Percentiles rank a stretch among this genome's conserved stretches.
Conservation (phyloP, 768 basidiomycete species). For the Suillus spraguei region DNA sequence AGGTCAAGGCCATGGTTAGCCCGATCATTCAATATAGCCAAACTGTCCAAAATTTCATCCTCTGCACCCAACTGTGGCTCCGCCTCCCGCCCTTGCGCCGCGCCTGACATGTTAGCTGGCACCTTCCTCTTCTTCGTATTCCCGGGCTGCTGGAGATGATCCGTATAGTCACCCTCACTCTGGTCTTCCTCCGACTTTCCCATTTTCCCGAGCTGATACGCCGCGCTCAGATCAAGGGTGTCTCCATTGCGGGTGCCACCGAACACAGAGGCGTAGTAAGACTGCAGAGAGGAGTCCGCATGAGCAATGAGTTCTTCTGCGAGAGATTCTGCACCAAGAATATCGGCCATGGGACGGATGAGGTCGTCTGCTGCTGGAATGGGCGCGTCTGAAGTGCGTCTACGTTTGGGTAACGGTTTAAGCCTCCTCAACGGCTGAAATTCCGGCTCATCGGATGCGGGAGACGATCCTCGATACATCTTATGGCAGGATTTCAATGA, state of each 20-base stretch:
- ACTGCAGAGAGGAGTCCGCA: constrained; percentile 60
- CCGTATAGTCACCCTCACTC: constrained; percentile 62
- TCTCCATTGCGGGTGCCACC: constrained; percentile 30
- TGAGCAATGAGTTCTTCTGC: constrained; percentile 62
- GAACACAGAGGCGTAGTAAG: constrained; percentile 63
- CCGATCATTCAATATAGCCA: constrained; percentile 27
- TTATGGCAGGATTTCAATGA: constrained; percentile 13
- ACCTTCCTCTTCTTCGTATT: constrained; percentile 92
- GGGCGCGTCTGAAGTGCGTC: constrained; percentile 50
- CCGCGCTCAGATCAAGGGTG: constrained; percentile 30
- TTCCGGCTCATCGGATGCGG: constrained; percentile 67
- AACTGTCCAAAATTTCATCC: constrained; percentile 39
- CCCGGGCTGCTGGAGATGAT: constrained; percentile 74
- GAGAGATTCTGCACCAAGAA: constrained; percentile 47
- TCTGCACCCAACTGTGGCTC: constrained; percentile 45
- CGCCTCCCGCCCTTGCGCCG: constrained; percentile 44
- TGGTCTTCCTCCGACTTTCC: constrained; percentile 52
- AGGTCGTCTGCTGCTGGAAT: constrained; percentile 29
- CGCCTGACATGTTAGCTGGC: constrained; percentile 57
- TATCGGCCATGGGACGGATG: constrained; percentile 33
- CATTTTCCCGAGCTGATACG: constrained; percentile 27
- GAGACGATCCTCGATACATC: constrained; percentile 60
- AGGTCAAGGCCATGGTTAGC: constrained; percentile 27
- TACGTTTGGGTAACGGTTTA: constrained; percentile 80
- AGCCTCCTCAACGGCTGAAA: constrained; percentile 64